These are phyloP conservation scores for Eleusine indica DNA, from an alignment of 176 grass and related monocot genomes.

Conservation along the genomic window DNA sequence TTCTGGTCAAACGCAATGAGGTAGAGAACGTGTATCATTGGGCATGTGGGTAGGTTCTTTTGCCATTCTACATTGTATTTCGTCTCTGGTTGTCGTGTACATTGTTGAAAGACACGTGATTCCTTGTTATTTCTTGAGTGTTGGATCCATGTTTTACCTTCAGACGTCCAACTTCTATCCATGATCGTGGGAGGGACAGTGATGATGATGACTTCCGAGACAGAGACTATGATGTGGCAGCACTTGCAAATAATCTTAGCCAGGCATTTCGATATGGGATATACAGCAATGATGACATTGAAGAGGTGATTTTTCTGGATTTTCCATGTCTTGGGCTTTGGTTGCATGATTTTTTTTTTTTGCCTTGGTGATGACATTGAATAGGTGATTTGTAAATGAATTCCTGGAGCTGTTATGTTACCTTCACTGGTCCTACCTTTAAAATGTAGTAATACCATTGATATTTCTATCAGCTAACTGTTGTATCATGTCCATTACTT, in stretches of 20 bases:
- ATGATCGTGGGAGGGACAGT: constrained; percentile 88
- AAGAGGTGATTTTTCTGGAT: constrained; percentile 50
- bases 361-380: neutral
- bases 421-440: neutral
- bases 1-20: constrained; percentile 73
- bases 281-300: constrained; percentile 83
- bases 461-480: neutral
- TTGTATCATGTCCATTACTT: neutral
- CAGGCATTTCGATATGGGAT: constrained; percentile 93
- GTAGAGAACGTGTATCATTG: constrained; percentile 96
- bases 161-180: constrained; percentile 87
- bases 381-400: neutral
- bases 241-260: constrained; percentile 93
- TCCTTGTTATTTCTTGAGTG: neutral
- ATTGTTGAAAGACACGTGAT: neutral
- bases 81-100: neutral
- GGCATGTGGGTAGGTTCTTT: constrained; percentile 83
- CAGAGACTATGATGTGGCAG: constrained; percentile 95
- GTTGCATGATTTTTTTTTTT: constrained; percentile 20
- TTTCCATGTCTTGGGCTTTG: neutral
- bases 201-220: constrained; percentile 97
- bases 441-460: neutral
- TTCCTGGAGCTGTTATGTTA: neutral
- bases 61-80: neutral
- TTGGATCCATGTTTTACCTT: constrained; percentile 21